Evolutionary conservation across 2,329 filamentous ascomycete species (phyloP), one percentile per base, ranked within the genome.

Genomic region (Ilyonectria mors-panacis): DNA sequence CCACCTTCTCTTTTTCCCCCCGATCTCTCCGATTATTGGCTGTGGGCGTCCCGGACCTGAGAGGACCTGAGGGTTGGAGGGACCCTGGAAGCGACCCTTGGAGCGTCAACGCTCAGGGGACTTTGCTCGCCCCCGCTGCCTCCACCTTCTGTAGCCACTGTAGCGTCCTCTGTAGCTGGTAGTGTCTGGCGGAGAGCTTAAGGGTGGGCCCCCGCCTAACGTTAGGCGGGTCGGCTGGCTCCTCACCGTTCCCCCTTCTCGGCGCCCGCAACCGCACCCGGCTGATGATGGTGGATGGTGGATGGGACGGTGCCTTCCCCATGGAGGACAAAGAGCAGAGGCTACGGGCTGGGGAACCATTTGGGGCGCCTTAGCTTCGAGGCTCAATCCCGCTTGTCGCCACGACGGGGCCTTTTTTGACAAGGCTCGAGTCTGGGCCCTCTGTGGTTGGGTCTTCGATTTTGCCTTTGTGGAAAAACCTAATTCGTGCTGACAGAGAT

Each of bases 21-120:
- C 78, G 76, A 81, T 81, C 78, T 75, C 51, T 37, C 75, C 78
- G 78, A 81, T 81, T 72, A 81, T 80, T 81, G 80, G 79, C 57
- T 60, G 64, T 12, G 35, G 19, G 13, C 10, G 17, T 44, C 48
- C 44, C 42, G 50, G 56, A 12, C 55, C 39, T 55, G 55, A 37
- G 42, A 50, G 55, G 55, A n/a, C 33, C 50, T 59, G 35, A 54
- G 51, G 61, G 71, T 70, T 70, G 71, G 67, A 70, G 69, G 70
- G 77, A 77, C 78, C 75, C 76, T 80, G 64, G 68, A 67, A 68
- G 63, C 70, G 72, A 76, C 72, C 73, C 72, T 74, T 66, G 63
- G 30, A 64, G 60, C 63, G 44, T 72, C 73, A 73, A 71, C 59
- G 71, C 55, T 47, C 48, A 76, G 70, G 71, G 73, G 67, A 74